Conservation (phyloP, 345 rosid genomes). For the Eucalyptus regnans region DNA sequence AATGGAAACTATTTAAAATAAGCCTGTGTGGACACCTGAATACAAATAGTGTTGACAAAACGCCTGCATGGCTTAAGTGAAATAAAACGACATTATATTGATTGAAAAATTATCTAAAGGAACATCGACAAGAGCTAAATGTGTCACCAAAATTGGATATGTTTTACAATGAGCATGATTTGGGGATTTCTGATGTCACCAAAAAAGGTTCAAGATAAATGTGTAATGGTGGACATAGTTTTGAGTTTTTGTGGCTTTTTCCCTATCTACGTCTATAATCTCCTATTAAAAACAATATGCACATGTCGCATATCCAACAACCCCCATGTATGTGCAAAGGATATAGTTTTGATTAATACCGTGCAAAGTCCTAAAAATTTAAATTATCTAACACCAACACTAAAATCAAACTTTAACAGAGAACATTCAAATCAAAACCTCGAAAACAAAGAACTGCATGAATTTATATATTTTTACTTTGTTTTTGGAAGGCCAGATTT, state of each 20-base stretch:
- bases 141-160: too few relatives aligned
- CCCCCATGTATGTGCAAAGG: not conserved
- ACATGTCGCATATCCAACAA: accelerated
- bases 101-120: accelerated
- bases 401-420: too few relatives aligned
- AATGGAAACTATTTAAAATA: accelerated
- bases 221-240: accelerated
- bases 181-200: too few relatives aligned
- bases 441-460: not conserved
- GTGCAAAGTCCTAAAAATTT: not conserved
- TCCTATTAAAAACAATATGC: not conserved
- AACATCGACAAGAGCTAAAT: too few relatives aligned
- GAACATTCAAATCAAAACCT: not conserved
- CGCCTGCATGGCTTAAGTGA: accelerated
- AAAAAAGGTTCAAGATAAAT: too few relatives aligned
- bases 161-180: accelerated
- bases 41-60: too few relatives aligned
- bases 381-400: too few relatives aligned
- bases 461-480: too few relatives aligned
- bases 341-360: not conserved
- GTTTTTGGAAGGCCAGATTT: not conserved
- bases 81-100: accelerated
- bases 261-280: not conserved
- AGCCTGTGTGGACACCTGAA: accelerated
- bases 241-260: too few relatives aligned